phyloP scores from a whole-genome alignment of 495 filamentous ascomycete genomes.

The Xylaria grammica region DNA sequence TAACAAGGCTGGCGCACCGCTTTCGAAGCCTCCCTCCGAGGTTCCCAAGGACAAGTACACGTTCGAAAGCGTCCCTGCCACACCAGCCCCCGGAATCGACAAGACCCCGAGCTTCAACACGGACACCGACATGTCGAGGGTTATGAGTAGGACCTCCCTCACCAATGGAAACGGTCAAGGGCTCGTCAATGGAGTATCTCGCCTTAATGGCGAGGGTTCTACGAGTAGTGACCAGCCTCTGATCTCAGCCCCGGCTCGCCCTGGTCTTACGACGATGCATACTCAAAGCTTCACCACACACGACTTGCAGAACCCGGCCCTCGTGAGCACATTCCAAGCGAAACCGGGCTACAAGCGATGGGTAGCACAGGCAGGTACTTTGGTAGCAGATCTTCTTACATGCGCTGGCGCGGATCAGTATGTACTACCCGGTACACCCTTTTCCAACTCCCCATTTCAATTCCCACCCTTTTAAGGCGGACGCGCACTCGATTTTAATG shows the following conservation, averaged over 20 bases:
- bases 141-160: slow-evolving; percentile 36
- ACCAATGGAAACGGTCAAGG: slow-evolving; percentile 59
- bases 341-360: slow-evolving; percentile 96
- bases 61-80: slow-evolving; percentile 90
- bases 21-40: slow-evolving; percentile 68
- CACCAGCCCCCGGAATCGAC: slow-evolving; percentile 71
- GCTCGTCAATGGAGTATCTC: slow-evolving; percentile 43
- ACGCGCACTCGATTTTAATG: background rate
- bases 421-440: slow-evolving; percentile 29
- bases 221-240: slow-evolving; percentile 16
- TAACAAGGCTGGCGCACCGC: slow-evolving; percentile 88
- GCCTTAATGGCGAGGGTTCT: slow-evolving; percentile 40
- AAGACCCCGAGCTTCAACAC: slow-evolving; percentile 62
- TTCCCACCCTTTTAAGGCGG: background rate
- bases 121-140: slow-evolving; percentile 36
- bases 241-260: slow-evolving; percentile 22
- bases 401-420: slow-evolving; percentile 94
- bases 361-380: slow-evolving; percentile 95
- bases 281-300: slow-evolving; percentile 56
- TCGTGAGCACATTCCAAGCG: slow-evolving; percentile 71
- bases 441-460: slow-evolving; percentile 8
- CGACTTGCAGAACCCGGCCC: slow-evolving; percentile 61
- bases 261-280: slow-evolving; percentile 24
- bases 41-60: slow-evolving; percentile 72
- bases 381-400: slow-evolving; percentile 92